phyloP scores from a whole-genome alignment of 805 yeast species.

The Wickerhamiella vanderwaltii region DNA sequence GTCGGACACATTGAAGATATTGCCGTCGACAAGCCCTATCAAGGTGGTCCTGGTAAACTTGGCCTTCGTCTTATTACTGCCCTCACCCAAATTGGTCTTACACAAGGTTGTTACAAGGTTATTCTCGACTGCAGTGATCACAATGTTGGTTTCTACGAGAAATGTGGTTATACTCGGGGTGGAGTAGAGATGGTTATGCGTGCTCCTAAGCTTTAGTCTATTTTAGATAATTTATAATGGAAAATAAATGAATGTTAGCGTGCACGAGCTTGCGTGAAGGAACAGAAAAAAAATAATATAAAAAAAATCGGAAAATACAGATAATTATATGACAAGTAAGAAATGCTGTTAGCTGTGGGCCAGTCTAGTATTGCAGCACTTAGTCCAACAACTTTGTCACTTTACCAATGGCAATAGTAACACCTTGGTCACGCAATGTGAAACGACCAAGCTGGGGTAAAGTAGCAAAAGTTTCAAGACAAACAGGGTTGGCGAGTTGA shows the following conservation, averaged over 20 bases:
- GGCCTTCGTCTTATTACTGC: constrained; percentile 57
- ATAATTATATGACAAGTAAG: too few relatives aligned
- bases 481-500: constrained; percentile 76
- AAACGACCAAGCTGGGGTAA: constrained; percentile 96
- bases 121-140: constrained; percentile 79
- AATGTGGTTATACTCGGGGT: constrained; percentile 59
- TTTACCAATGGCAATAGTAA: constrained; percentile 96
- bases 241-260: too few relatives aligned
- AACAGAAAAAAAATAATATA: too few relatives aligned
- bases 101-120: constrained; percentile 69
- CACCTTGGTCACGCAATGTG: constrained; percentile 97
- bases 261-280: too few relatives aligned
- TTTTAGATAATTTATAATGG: not conserved
- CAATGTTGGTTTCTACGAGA: constrained; percentile 75
- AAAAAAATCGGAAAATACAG: too few relatives aligned
- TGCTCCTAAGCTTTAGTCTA: not conserved
- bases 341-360: too few relatives aligned
- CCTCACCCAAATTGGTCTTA: constrained; percentile 46
- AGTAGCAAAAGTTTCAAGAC: constrained; percentile 84
- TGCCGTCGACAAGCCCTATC: constrained; percentile 60
- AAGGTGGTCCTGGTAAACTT: constrained; percentile 54
- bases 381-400: constrained; percentile 64
- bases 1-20: constrained; percentile 96
- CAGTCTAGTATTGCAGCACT: too few relatives aligned
- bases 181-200: constrained; percentile 28